Conservation (phyloP, 495 filamentous ascomycete species). For the Oidiodendron maius region DNA sequence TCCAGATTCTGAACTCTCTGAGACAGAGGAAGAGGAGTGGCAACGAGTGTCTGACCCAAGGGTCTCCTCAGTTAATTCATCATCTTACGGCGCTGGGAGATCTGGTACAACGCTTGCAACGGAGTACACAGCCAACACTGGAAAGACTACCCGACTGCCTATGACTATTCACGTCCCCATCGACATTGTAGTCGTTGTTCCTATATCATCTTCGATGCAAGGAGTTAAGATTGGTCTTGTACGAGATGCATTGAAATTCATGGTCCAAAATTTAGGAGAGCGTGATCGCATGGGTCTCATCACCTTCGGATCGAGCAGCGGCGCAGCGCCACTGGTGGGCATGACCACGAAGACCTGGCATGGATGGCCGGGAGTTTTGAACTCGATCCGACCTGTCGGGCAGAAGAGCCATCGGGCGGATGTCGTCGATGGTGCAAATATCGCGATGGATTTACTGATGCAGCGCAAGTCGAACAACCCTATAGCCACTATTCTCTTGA, state of each 20-base stretch:
- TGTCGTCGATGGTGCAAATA: constrained; percentile 96
- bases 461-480: constrained; percentile 95
- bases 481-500: constrained; percentile 91
- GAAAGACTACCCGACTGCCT: constrained; percentile 45
- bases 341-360: constrained; percentile 94
- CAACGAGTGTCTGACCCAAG: constrained; percentile 61
- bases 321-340: constrained; percentile 91
- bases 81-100: constrained; percentile 77
- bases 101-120: constrained; percentile 73
- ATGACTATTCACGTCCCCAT: constrained; percentile 81
- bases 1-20: constrained; percentile 72
- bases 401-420: constrained; percentile 96
- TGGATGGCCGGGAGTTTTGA: constrained; percentile 84
- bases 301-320: constrained; percentile 92
- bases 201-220: constrained; percentile 98
- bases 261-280: constrained; percentile 87
- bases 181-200: constrained; percentile 94
- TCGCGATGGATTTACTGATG: constrained; percentile 98
- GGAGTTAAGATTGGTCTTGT: constrained; percentile 95
- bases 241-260: constrained; percentile 88
- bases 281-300: constrained; percentile 95
- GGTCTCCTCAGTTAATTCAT: constrained; percentile 76
- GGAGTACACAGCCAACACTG: constrained; percentile 64
- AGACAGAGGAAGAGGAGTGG: constrained; percentile 90
- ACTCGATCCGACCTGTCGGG: constrained; percentile 85